Evolutionary conservation across 2,329 filamentous ascomycete species (phyloP), one percentile per base, ranked within the genome.

Genomic region (Chrysosporium keratinophilum): DNA sequence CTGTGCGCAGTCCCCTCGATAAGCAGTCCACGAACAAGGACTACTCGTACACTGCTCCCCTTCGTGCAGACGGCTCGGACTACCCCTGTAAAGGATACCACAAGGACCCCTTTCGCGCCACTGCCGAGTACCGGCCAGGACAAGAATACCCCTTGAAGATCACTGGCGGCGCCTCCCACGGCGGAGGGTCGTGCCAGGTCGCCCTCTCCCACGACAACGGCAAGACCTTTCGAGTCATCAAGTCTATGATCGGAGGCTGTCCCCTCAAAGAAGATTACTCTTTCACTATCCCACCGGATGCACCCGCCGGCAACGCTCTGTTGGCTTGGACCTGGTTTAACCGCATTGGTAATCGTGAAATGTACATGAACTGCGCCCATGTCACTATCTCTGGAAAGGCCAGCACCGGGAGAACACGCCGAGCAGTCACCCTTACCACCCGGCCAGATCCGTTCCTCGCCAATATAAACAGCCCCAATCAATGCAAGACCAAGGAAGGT

Each of bases 251-350:
- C 11, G 80, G 79, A 15, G 76, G 74, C 9, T 83, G 78, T 59
- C 73, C 78, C 1, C 59, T 76, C 5, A 59, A 71, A 10, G 71
- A 74, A 40, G 76, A 69, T 54, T 87, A 84, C 68, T 70, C 77
- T 60, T 90, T 90, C 68, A 79, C 74, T 20, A 70, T 91, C 35
- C 87, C 87, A 5, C 68, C 71, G 2, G 81, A 85, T 59, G 79
- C 81, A 1, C 80, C 81, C 10, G 56, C 74, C 69, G 69, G 78
- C 2, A 63, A 82, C 28, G 84, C 81, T 54, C 67, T 91, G 45
- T 78, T 91, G 50, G 81, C 82, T 37, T 91, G 87, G 87, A 82
- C 81, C 17, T 87, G 84, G 84, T 84, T 87, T 72, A 88, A 88
- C 74, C 74, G 47, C 5, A 35, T 85, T 42, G 87, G 87, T 1